Conservation (phyloP, 345 rosid genomes). For the Hirschfeldia incana region DNA sequence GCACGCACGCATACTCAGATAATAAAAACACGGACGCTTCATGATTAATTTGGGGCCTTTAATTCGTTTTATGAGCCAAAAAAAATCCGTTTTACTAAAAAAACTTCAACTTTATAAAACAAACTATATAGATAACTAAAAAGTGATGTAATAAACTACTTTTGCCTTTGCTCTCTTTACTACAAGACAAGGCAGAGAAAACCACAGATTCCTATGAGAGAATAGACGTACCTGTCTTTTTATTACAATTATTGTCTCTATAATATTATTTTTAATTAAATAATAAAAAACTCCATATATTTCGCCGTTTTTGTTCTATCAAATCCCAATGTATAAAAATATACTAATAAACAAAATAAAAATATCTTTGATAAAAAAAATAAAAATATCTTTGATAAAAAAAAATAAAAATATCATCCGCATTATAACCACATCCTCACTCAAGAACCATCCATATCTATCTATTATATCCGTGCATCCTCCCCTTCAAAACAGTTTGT, state of each 20-base stretch:
- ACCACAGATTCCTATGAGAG: conserved; percentile 45
- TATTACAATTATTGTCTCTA: conserved; percentile 29
- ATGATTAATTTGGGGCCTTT: conserved; percentile 11
- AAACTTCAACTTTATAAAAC: neutral
- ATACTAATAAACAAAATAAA: neutral
- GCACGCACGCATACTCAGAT: conserved; percentile 83
- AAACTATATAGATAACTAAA: conserved; percentile 22
- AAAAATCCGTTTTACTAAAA: neutral
- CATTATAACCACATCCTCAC: conserved; percentile 14
- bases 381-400: too few species aligned
- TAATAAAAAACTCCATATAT: conserved; percentile 9
- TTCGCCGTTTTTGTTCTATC: conserved; percentile 45
- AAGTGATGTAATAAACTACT: conserved; percentile 41
- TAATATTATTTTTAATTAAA: conserved; percentile 1
- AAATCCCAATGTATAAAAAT: conserved; percentile 45
- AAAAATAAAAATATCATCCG: conserved; percentile 1
- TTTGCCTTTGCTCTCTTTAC: conserved; percentile 36
- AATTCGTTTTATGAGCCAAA: neutral
- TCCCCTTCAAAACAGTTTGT: conserved; percentile 9
- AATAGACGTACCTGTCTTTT: conserved; percentile 43
- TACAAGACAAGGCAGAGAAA: conserved; percentile 48
- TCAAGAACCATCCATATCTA: conserved; percentile 34
- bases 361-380: too few species aligned
- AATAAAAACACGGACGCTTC: conserved; percentile 35
- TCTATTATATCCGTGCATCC: conserved; percentile 6